Conservation (phyloP, 1,139 yeast species). For the Suhomyces wounanorum region DNA sequence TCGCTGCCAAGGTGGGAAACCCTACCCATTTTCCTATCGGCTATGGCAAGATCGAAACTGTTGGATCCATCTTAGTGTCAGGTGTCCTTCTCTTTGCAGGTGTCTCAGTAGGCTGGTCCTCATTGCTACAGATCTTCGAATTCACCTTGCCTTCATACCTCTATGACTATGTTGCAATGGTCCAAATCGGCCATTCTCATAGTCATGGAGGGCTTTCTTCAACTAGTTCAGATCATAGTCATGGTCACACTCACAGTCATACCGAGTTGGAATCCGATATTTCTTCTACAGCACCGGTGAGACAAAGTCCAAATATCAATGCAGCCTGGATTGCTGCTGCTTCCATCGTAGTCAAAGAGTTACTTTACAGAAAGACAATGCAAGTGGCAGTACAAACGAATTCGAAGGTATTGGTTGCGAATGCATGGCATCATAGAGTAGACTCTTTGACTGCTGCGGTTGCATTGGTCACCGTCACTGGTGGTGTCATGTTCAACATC, state of each 20-base stretch:
- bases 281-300: constrained; percentile 2
- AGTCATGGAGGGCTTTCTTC: constrained; percentile 29
- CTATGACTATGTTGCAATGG: constrained; percentile 44
- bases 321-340: constrained; percentile 97
- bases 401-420: constrained; percentile 89
- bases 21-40: constrained; percentile 74
- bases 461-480: constrained; percentile 83
- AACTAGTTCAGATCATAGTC: constrained; percentile 9
- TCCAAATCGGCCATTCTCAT: constrained; percentile 57
- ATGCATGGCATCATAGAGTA: constrained; percentile 99
- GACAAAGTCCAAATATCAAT: constrained; percentile 67
- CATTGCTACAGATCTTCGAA: constrained; percentile 69
- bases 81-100: constrained; percentile 85
- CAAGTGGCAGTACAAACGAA: constrained; percentile 74
- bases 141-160: constrained; percentile 60
- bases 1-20: constrained; percentile 68
- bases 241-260: constrained; percentile 23
- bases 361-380: constrained; percentile 81
- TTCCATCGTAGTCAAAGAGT: constrained; percentile 81
- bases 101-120: constrained; percentile 86
- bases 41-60: constrained; percentile 88
- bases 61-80: constrained; percentile 88
- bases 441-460: constrained; percentile 91
- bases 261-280: constrained; percentile 1
- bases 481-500: constrained; percentile 75